Evolutionary conservation across 169 alveolate genomes (phyloP).

Genomic region (Plasmodium fragile): DNA sequence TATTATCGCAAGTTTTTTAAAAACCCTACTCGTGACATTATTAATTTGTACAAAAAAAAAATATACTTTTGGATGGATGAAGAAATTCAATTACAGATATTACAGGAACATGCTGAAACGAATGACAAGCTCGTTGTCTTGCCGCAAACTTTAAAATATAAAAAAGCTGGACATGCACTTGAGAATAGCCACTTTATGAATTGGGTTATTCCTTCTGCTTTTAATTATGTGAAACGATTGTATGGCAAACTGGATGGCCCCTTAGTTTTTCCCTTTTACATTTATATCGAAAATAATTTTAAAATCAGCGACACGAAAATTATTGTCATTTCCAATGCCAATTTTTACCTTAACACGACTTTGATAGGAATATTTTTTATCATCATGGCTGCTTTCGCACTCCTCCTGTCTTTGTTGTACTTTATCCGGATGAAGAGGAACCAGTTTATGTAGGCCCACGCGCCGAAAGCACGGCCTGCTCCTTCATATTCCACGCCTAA

Average conservation of each 20-base stretch:
- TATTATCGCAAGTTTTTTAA: conserved; percentile 58
- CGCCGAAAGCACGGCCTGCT: neutral
- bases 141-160: conserved; percentile 72
- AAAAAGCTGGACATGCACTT: conserved; percentile 83
- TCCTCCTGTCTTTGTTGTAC: conserved; percentile 22
- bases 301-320: conserved; percentile 37
- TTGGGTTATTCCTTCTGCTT: conserved; percentile 89
- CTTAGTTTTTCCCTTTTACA: conserved; percentile 81
- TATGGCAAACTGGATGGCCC: conserved; percentile 86
- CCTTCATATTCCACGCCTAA: neutral
- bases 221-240: conserved; percentile 82
- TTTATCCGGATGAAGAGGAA: conserved; percentile 39
- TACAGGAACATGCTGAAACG: conserved; percentile 55
- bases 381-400: conserved; percentile 21
- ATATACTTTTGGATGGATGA: conserved; percentile 71
- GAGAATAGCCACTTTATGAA: conserved; percentile 89
- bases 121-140: conserved; percentile 49
- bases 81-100: conserved; percentile 6
- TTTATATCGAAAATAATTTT: conserved; percentile 75
- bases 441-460: conserved; percentile 17
- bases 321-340: conserved; percentile 25
- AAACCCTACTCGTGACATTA: conserved; percentile 1
- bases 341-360: conserved; percentile 12
- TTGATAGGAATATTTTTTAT: conserved; percentile 46
- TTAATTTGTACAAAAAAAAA: conserved; percentile 20